A percentile compares a stretch with the other conserved stretches of the same genome.
Conservation (phyloP, 192 early-diverging fungal species). For the Backusella luteola region DNA sequence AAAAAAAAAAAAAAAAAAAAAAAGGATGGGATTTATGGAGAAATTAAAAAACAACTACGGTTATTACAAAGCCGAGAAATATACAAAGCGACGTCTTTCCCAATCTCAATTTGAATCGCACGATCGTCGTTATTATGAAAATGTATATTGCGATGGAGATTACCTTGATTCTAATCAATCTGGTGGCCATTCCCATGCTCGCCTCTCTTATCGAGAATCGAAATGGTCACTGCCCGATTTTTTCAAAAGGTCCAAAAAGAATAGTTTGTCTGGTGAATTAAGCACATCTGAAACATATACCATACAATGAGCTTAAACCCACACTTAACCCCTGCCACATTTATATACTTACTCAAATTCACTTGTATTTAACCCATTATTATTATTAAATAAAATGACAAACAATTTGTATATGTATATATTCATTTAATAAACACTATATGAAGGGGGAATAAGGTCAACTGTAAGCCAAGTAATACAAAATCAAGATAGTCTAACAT, state of each 20-base stretch:
- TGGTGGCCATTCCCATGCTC: neutral
- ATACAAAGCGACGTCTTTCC: conserved; percentile 25
- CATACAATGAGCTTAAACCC: neutral
- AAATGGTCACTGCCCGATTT: conserved; percentile 7
- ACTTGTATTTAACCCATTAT: neutral
- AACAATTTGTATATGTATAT: neutral
- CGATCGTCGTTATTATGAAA: conserved; percentile 21
- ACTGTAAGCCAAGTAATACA: neutral
- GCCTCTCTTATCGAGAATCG: neutral
- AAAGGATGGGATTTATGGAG: conserved; percentile 37
- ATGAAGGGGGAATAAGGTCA: neutral
- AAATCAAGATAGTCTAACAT: conserved; percentile 3
- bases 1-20: neutral
- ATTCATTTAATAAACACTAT: neutral
- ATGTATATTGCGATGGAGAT: conserved; percentile 20
- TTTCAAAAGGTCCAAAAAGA: neutral
- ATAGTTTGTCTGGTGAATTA: neutral
- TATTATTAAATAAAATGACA: neutral
- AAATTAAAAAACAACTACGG: conserved; percentile 16
- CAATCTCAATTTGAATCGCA: conserved; percentile 23
- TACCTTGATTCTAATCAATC: conserved; percentile 11
- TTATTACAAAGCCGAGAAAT: conserved; percentile 20
- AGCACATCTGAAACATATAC: conserved; percentile 2
- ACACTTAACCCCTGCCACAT: neutral
- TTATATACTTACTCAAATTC: neutral